phyloP scores from a whole-genome alignment of 805 yeast genomes.

The Teunomyces cretensis region DNA sequence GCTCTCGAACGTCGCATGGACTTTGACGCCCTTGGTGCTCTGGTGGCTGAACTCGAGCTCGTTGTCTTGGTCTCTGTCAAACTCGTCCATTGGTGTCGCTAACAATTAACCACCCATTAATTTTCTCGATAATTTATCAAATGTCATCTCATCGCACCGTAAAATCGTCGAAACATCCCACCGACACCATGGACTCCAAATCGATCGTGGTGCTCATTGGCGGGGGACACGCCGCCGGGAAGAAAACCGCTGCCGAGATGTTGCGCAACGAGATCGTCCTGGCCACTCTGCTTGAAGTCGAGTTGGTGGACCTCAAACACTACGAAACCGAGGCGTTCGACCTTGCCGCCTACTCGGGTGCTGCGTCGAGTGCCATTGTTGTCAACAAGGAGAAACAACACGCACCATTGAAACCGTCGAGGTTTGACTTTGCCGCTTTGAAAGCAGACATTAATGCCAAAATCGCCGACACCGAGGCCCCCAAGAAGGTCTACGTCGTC shows the following conservation, averaged over 20 bases:
- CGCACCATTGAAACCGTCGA: conserved; percentile 37
- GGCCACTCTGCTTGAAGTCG: conserved; percentile 15
- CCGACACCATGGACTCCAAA: conserved; percentile 7
- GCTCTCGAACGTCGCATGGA: conserved; percentile 48
- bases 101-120: not conserved
- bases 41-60: conserved; percentile 53
- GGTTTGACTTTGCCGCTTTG: conserved; percentile 37
- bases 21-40: conserved; percentile 52
- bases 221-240: conserved; percentile 66
- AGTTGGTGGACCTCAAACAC: conserved; percentile 45
- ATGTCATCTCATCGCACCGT: conserved; percentile 1
- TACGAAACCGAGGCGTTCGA: conserved; percentile 23
- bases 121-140: not conserved
- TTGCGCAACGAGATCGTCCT: conserved; percentile 29
- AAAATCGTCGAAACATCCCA: not conserved
- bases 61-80: conserved; percentile 59
- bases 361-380: conserved; percentile 27
- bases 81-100: conserved; percentile 40
- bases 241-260: conserved; percentile 34
- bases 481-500: conserved; percentile 42
- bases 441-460: conserved; percentile 17
- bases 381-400: conserved; percentile 20
- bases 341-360: conserved; percentile 14
- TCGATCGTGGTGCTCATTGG: conserved; percentile 49
- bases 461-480: conserved; percentile 17